Evolutionary conservation across 495 filamentous ascomycete species (phyloP).

Genomic region (Aspergillus avenaceus): DNA sequence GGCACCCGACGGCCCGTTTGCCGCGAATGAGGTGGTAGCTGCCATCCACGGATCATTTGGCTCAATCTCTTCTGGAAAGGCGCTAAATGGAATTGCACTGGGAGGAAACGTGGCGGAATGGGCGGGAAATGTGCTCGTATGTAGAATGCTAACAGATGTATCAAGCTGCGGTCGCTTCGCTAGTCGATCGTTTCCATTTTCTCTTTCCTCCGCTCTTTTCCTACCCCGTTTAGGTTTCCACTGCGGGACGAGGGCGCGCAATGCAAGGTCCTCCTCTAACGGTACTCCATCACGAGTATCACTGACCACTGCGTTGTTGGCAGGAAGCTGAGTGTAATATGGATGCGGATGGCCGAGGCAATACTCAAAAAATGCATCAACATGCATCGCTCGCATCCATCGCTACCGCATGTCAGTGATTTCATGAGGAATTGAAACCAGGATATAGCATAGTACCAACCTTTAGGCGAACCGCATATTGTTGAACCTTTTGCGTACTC

Average conservation of each 20-base stretch:
- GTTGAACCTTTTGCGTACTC: constrained; percentile 94
- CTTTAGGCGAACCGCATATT: constrained; percentile 93
- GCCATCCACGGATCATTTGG: constrained; percentile 52
- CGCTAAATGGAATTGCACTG: constrained; percentile 58
- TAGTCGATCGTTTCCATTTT: constrained; percentile 51
- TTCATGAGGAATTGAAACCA: background rate
- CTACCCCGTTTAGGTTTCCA: constrained; percentile 87
- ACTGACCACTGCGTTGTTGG: constrained; percentile 54
- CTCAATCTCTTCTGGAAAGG: constrained; percentile 53
- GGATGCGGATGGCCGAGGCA: constrained; percentile 71
- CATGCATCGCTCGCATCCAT: constrained; percentile 98
- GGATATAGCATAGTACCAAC: constrained; percentile 38
- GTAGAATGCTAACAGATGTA: constrained; percentile 59
- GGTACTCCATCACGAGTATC: constrained; percentile 79
- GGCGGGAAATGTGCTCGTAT: constrained; percentile 46
- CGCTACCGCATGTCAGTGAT: constrained; percentile 49
- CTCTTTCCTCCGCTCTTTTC: constrained; percentile 75
- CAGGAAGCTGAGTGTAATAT: constrained; percentile 83
- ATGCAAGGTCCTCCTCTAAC: constrained; percentile 86
- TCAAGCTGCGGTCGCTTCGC: constrained; percentile 64
- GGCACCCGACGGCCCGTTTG: constrained; percentile 18
- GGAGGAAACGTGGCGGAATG: constrained; percentile 49
- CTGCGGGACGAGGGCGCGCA: constrained; percentile 83
- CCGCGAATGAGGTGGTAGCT: constrained; percentile 34
- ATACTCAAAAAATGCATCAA: constrained; percentile 96